phyloP scores from a whole-genome alignment of 2,329 filamentous ascomycete species.

The Aspergillus vadensis region DNA sequence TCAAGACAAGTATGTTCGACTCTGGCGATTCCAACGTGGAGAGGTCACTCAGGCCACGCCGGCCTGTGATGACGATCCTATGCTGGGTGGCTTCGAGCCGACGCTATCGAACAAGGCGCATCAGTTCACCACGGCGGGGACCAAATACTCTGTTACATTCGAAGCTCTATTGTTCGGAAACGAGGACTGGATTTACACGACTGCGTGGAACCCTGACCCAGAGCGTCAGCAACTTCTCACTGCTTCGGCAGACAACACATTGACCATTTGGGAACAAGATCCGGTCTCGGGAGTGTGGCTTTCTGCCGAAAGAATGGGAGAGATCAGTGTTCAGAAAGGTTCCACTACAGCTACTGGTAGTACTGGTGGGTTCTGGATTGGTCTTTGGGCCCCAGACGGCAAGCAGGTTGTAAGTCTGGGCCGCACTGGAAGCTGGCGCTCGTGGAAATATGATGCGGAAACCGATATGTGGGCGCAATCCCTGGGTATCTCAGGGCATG shows the following conservation, averaged over 20 bases:
- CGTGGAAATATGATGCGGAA: conserved; percentile 68
- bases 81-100: conserved; percentile 55
- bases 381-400: conserved; percentile 83
- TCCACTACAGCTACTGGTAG: conserved; percentile 96
- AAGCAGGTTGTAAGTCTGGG: conserved; percentile 77
- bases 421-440: conserved; percentile 88
- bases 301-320: conserved; percentile 79
- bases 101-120: conserved; percentile 89
- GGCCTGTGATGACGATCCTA: conserved; percentile 37
- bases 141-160: conserved; percentile 80
- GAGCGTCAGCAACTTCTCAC: conserved; percentile 74
- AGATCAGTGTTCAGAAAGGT: conserved; percentile 92
- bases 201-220: conserved; percentile 66
- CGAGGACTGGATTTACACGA: conserved; percentile 97
- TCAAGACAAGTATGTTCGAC: conserved; percentile 93
- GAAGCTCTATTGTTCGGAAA: conserved; percentile 92
- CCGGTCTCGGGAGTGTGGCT: conserved; percentile 85
- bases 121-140: conserved; percentile 62
- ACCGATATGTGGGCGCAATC: conserved; percentile 74
- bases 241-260: conserved; percentile 90
- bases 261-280: conserved; percentile 91
- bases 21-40: conserved; percentile 83
- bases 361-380: conserved; percentile 94
- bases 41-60: conserved; percentile 60
- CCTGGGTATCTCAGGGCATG: conserved; percentile 80